These are phyloP conservation scores for Simplicillium aogashimaense DNA, from an alignment of 2,329 filamentous ascomycete species.

Conservation along the genomic window DNA sequence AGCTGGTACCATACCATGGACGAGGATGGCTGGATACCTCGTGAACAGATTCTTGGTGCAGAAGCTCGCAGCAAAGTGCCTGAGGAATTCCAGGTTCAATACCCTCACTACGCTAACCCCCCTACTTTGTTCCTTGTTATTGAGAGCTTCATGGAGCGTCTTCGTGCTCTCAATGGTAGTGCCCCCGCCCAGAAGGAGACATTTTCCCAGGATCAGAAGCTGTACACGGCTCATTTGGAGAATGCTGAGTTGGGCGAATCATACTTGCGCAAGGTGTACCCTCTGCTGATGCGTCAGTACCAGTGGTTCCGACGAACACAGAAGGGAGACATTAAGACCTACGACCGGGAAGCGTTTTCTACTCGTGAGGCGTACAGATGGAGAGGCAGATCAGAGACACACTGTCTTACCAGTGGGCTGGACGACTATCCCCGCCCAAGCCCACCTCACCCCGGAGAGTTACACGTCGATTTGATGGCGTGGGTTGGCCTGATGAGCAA, in stretches of 20 bases:
- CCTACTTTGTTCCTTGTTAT: slow-evolving; percentile 89
- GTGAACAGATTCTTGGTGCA: slow-evolving; percentile 85
- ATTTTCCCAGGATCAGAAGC: slow-evolving; percentile 28
- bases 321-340: slow-evolving; percentile 78
- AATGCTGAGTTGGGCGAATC: slow-evolving; percentile 57
- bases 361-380: slow-evolving; percentile 90
- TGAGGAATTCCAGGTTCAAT: slow-evolving; percentile 84
- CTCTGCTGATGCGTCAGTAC: slow-evolving; percentile 79
- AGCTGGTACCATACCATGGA: slow-evolving; percentile 98
- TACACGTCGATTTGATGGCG: slow-evolving; percentile 87
- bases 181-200: slow-evolving; percentile 30
- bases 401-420: slow-evolving; percentile 85
- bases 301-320: slow-evolving; percentile 94
- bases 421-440: slow-evolving; percentile 94
- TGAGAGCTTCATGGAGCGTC: slow-evolving; percentile 72
- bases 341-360: slow-evolving; percentile 82
- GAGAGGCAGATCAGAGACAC: slow-evolving; percentile 78
- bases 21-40: slow-evolving; percentile 92
- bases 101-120: slow-evolving; percentile 95
- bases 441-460: slow-evolving; percentile 88
- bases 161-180: slow-evolving; percentile 47
- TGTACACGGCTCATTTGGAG: slow-evolving; percentile 56
- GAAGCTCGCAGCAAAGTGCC: slow-evolving; percentile 96
- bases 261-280: slow-evolving; percentile 72
- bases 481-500: slow-evolving; percentile 98